phyloP scores from a whole-genome alignment of 2,329 filamentous ascomycete genomes.

The Fusarium burgessii region DNA sequence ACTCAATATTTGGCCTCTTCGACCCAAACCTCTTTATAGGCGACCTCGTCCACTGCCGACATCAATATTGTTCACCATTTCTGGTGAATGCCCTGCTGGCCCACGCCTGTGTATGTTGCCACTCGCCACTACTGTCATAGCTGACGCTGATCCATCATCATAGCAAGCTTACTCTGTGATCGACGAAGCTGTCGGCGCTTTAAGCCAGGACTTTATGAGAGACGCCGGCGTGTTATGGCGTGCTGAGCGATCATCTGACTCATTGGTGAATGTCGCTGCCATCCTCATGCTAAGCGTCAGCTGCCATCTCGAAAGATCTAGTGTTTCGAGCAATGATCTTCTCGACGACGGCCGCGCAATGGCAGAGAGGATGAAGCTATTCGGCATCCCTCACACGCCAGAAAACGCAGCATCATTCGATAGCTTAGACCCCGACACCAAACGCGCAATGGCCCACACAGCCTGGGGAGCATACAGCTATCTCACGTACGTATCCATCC shows the following conservation, averaged over 20 bases:
- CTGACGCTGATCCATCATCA: not conserved
- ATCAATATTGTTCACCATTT: conserved; percentile 49
- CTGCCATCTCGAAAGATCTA: conserved; percentile 14
- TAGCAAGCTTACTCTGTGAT: conserved; percentile 26
- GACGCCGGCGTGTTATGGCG: conserved; percentile 24
- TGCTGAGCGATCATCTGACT: conserved; percentile 31
- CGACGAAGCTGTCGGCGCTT: conserved; percentile 3
- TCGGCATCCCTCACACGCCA: conserved; percentile 15
- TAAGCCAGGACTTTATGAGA: conserved; percentile 24
- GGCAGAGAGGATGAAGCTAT: conserved; percentile 22
- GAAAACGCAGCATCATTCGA: conserved; percentile 23
- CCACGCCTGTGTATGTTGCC: conserved; percentile 48
- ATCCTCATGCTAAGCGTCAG: conserved; percentile 27
- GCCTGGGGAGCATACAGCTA: conserved; percentile 32
- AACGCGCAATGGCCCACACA: conserved; percentile 15
- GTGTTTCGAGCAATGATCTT: conserved; percentile 13
- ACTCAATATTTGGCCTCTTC: conserved; percentile 53
- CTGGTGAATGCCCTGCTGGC: conserved; percentile 51
- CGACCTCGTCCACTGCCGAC: conserved; percentile 45
- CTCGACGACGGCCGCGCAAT: conserved; percentile 13
- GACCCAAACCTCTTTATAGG: conserved; percentile 50
- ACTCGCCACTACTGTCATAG: not conserved
- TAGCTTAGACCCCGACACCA: not conserved
- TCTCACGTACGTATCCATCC: conserved; percentile 11
- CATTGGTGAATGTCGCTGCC: conserved; percentile 25